These are phyloP conservation scores for Cercospora sp. DNA, from an alignment of 2,329 filamentous ascomycete species.

Conservation along the genomic window DNA sequence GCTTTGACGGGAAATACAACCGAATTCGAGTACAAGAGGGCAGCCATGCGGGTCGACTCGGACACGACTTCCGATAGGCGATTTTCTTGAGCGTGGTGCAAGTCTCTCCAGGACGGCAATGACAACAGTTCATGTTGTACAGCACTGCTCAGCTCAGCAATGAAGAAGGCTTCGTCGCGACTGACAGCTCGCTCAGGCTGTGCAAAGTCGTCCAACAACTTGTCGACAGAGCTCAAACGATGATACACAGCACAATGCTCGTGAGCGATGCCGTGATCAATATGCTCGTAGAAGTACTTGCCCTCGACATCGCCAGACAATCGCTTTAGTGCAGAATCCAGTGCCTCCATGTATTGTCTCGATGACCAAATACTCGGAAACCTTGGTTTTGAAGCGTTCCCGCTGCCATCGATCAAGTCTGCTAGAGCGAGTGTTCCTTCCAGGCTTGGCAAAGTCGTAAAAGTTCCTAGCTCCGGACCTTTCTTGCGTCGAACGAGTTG, in stretches of 20 bases:
- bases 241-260: background rate
- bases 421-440: conserved; percentile 16
- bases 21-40: conserved; percentile 17
- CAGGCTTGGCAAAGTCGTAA: conserved; percentile 17
- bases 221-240: conserved; percentile 14
- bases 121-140: conserved; percentile 19
- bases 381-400: conserved; percentile 6
- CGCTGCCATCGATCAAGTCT: conserved; percentile 17
- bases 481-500: conserved; percentile 16
- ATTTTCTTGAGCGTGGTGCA: background rate
- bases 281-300: background rate
- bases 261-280: background rate
- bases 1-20: conserved; percentile 17
- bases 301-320: conserved; percentile 15
- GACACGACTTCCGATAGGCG: background rate
- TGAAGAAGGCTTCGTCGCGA: conserved; percentile 6
- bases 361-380: conserved; percentile 16
- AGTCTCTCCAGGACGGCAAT: background rate
- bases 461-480: background rate
- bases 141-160: conserved; percentile 10
- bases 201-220: conserved; percentile 17
- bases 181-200: conserved; percentile 1
- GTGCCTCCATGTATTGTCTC: background rate
- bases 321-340: background rate
- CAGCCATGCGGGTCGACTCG: conserved; percentile 13